Percentiles rank a stretch among this genome's conserved stretches.
Evolutionary conservation across 768 basidiomycete genomes (phyloP).

Genomic region (Lentinula lateritia): DNA sequence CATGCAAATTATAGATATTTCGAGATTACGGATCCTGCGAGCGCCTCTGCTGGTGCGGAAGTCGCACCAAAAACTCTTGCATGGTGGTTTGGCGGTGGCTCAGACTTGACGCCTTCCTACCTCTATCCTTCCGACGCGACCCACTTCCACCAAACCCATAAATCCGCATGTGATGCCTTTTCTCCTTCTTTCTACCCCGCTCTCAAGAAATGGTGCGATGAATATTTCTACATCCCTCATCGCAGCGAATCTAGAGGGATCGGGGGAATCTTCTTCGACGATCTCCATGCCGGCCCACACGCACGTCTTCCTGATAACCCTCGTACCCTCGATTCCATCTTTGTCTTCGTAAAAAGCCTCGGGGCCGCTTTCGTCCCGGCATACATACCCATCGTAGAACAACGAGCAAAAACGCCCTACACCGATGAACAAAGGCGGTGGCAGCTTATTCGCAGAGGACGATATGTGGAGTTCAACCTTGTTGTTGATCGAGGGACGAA

Average conservation of each 20-base stretch:
- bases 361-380: constrained; percentile 84
- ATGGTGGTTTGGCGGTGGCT: constrained; percentile 99
- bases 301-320: constrained; percentile 52
- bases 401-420: constrained; percentile 47
- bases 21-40: constrained; percentile 64
- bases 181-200: constrained; percentile 61
- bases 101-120: constrained; percentile 91
- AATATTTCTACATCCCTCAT: constrained; percentile 93
- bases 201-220: constrained; percentile 96
- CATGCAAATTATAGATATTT: constrained; percentile 98
- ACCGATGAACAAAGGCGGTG: constrained; percentile 75
- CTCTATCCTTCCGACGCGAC: constrained; percentile 80
- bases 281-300: constrained; percentile 67
- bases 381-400: constrained; percentile 80
- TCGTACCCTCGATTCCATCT: constrained; percentile 60
- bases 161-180: constrained; percentile 70
- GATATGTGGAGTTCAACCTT: constrained; percentile 95
- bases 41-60: constrained; percentile 15
- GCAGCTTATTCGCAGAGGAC: constrained; percentile 87
- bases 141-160: constrained; percentile 82
- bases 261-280: constrained; percentile 96
- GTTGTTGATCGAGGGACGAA: constrained; percentile 85
- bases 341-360: constrained; percentile 64
- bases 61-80: constrained; percentile 56
- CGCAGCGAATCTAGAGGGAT: constrained; percentile 82